Evolutionary conservation across 371 early-diverging fungal species (phyloP).

Genomic region (Mortierella sp.): DNA sequence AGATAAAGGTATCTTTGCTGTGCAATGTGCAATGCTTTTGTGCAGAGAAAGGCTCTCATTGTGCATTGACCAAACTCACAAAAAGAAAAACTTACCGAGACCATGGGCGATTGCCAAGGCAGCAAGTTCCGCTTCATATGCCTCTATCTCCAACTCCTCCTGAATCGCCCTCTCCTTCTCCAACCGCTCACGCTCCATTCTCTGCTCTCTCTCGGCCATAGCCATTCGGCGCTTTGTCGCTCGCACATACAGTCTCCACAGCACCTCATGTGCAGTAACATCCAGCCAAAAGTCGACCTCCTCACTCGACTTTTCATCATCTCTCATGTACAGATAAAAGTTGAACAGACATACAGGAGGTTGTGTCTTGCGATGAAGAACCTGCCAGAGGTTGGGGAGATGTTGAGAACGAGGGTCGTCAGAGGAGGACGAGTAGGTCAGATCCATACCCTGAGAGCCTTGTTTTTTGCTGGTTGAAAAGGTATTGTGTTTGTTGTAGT

Average conservation of each 20-base stretch:
- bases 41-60: background rate
- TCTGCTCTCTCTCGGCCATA: constrained; percentile 17
- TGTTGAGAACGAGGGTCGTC: constrained; percentile 22
- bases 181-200: constrained; percentile 10
- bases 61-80: constrained; percentile 4
- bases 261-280: constrained; percentile 72
- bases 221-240: constrained; percentile 32
- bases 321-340: constrained; percentile 76
- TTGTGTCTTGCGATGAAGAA: constrained; percentile 70
- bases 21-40: background rate
- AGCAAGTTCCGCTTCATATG: background rate
- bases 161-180: background rate
- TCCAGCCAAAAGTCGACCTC: constrained; percentile 79
- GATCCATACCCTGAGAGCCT: constrained; percentile 25
- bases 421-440: constrained; percentile 28
- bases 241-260: constrained; percentile 68
- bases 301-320: constrained; percentile 70
- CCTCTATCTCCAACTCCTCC: background rate
- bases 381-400: constrained; percentile 72
- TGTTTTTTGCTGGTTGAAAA: constrained; percentile 7
- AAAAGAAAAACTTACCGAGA: background rate
- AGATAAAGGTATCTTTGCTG: background rate
- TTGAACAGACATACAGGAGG: constrained; percentile 80
- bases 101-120: background rate
- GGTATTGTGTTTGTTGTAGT: background rate